phyloP scores from a whole-genome alignment of 2,329 filamentous ascomycete species.

The Pseudonectria foliicola region DNA sequence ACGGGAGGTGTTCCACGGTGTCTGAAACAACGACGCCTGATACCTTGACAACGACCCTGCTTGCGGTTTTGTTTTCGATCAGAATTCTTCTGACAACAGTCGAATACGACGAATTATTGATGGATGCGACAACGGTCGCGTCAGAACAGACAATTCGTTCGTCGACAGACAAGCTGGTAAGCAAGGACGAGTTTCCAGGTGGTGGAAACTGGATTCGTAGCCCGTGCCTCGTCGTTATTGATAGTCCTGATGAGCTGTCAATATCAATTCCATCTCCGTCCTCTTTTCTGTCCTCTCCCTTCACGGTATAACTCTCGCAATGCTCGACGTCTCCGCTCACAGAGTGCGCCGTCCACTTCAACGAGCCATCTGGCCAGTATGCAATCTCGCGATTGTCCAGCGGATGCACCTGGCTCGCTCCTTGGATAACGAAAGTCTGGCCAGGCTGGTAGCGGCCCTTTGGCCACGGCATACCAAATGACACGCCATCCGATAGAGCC shows the following conservation, averaged over 20 bases:
- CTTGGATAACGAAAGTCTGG: slow-evolving; percentile 8
- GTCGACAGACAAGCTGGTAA: slow-evolving; percentile 4
- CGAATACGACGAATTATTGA: slow-evolving; percentile 8
- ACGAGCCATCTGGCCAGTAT: slow-evolving; percentile 49
- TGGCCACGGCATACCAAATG: slow-evolving; percentile 13
- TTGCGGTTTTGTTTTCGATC: slow-evolving; percentile 8
- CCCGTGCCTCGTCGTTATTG: slow-evolving; percentile 3
- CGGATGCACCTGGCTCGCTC: slow-evolving; percentile 1
- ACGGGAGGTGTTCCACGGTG: slow-evolving; percentile 7
- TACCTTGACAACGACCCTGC: slow-evolving; percentile 10
- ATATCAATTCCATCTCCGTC: not conserved
- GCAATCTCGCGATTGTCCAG: slow-evolving; percentile 12
- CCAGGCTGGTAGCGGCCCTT: slow-evolving; percentile 9
- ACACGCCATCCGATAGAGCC: slow-evolving; percentile 6
- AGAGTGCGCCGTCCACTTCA: slow-evolving; percentile 55
- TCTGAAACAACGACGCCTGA: slow-evolving; percentile 2
- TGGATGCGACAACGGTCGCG: slow-evolving; percentile 10
- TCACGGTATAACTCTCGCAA: slow-evolving; percentile 34
- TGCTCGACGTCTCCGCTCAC: slow-evolving; percentile 34
- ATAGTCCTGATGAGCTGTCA: not conserved
- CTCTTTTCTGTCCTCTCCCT: slow-evolving; percentile 3
- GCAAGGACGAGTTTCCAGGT: slow-evolving; percentile 1
- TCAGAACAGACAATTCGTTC: slow-evolving; percentile 2
- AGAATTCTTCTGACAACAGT: slow-evolving; percentile 1
- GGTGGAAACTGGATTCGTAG: slow-evolving; percentile 2